These are phyloP conservation scores for Catharanthus roseus DNA, from an alignment of 257 asterid species.

Conservation along the genomic window DNA sequence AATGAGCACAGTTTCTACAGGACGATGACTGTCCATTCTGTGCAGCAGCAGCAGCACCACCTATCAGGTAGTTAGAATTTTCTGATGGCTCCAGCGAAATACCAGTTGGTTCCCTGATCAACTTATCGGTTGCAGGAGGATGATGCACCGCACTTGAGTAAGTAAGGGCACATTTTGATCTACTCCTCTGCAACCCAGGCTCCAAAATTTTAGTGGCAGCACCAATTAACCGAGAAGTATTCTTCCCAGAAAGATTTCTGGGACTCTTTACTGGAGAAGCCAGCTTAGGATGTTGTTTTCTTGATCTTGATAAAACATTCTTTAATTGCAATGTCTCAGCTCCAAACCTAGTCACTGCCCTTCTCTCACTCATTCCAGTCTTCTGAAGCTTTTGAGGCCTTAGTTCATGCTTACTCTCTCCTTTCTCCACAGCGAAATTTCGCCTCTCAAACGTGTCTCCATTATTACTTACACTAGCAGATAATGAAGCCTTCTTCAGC, in stretches of 20 bases:
- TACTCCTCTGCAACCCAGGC: conserved; percentile 66
- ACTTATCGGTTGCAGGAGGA: conserved; percentile 19
- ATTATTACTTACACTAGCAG: conserved; percentile 23
- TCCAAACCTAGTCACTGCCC: conserved; percentile 46
- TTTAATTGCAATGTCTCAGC: conserved; percentile 57
- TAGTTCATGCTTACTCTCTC: conserved; percentile 44
- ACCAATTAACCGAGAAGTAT: conserved; percentile 63
- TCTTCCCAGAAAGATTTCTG: conserved; percentile 48
- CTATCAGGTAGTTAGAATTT: conserved; percentile 19
- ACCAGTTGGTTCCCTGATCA: conserved; percentile 25
- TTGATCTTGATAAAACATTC: conserved; percentile 54
- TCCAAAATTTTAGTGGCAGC: conserved; percentile 84
- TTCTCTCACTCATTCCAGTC: conserved; percentile 53
- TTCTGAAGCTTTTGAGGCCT: conserved; percentile 91
- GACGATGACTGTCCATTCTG: conserved; percentile 34
- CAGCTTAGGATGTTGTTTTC: conserved; percentile 58
- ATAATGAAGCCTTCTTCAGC: conserved; percentile 32
- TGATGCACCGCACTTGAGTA: conserved; percentile 26
- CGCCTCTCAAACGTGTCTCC: conserved; percentile 20
- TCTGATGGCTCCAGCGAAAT: conserved; percentile 22
- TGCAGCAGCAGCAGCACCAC: conserved; percentile 14
- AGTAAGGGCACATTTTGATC: conserved; percentile 54
- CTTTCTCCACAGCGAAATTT: conserved; percentile 36
- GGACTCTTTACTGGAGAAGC: conserved; percentile 74
- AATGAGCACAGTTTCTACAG: conserved; percentile 55